Base-by-base conservation (phyloP, 2,329 filamentous ascomycete species). In the Botryotinia narcissicola region DNA sequence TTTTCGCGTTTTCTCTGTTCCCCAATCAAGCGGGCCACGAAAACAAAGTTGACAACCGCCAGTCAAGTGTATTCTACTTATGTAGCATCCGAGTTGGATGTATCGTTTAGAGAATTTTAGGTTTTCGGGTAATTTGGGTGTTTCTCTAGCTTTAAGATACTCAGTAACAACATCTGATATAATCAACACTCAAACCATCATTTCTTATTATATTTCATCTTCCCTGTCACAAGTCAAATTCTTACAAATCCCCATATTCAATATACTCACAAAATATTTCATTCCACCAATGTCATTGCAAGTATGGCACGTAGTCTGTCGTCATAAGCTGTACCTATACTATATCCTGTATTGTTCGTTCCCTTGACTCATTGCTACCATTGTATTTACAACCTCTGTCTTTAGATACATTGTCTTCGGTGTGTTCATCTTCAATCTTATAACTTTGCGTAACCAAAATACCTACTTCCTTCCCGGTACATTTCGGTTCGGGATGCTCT, bases 371-470 rank as follows among this genome's bases (percentile, higher is more conserved):
- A 57, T 57, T 57, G 14, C 5, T 57, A 57, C 51, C 51, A 32
- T 32, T 18, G 16, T 57, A 18, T 29, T 57, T 29, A 29, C 14
- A 14, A 18, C n/a, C 51, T 57, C 51, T 29, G 4, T 18, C 14
- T 57, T 57, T 57, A 18, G n/a, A 57, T n/a, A 57, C 14, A 57
- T 29, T 57, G 7, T 57, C 51, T 29, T 29, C 51, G 18, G n/a
- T 57, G n/a, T 18, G 16, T 3, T 57, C n/a, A 57, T 32, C 7
- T 6, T 59, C 29, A 12, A 71, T 59, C 18, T 35, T 32, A 44
- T 71, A 71, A 44, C 12, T 59, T 16, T 71, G 60, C 20, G 70
- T 66, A n/a, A 66, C 18, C 25, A 48, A 14, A 64, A 71, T 71
- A 12, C 35, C 70, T 4, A 10, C n/a, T 7, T 70, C 68, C 37